Evolutionary conservation across 2,329 filamentous ascomycete genomes (phyloP), one percentile per base, ranked within the genome.

Genomic region (Penicillium frequentans): DNA sequence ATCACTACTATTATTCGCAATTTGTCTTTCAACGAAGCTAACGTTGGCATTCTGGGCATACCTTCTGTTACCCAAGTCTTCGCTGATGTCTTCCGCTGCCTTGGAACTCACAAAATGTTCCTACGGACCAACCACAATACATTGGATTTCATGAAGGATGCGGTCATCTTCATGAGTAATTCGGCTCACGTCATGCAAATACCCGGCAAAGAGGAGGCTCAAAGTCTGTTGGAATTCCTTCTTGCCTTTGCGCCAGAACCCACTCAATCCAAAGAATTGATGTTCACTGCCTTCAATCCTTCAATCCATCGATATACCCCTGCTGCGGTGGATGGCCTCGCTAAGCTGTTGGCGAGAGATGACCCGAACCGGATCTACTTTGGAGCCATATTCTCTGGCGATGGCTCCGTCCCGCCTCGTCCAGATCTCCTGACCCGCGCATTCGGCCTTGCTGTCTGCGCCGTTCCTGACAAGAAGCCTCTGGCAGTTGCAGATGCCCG

Each of bases 121-220:
- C 78, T 98, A 43, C 86, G 91, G 39, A 91, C 87, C 3, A 84
- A 95, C 63, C 82, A 84, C 68, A 96, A 97, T 74, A 95, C 90
- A 0, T 80, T 97, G 63, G 95, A 99, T 74, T 93, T 98, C 68
- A 96, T 97, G 90, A 99, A 99, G 76, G 95, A 99, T 73, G 81
- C 92, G 29, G 86, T 98, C 56, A 88, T 91, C 16, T 86, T 96
- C 64, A 81, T 99, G 54, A 97, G 93, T 55, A 98, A 99, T 73
- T 86, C 96, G 48, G 87, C 92, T 8, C 86, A 90, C 47, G 84
- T 86, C 10, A 84, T 98, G 52, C 89, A 93, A 69, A 81, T 99
- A 39, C 89, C 92, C 1, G 89, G 89, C 21, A 88, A 90, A 61
- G 93, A 98, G 69, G 93, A 98, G 70, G 93, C 93, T 0, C 80